A percentile compares a stretch with the other conserved stretches of the same genome.
phyloP scores from a whole-genome alignment of 78 protist genomes.

The Anaeramoeba flamelloides region DNA sequence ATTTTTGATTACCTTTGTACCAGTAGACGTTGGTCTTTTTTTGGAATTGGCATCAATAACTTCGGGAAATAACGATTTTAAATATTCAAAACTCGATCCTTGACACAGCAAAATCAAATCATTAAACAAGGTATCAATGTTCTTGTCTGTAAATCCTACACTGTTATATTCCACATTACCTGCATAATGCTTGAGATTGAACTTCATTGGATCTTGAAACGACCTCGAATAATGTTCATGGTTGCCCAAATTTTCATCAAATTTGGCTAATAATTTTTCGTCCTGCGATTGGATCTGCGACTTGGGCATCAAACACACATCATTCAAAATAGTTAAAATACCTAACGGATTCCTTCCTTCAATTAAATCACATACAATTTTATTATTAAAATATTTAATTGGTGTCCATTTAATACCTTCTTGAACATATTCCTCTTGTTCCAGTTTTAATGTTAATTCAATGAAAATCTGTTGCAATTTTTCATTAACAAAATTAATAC shows the following conservation, averaged over 20 bases:
- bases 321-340: neutral
- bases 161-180: neutral
- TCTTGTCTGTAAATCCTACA: neutral
- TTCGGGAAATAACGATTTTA: neutral
- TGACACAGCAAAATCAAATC: neutral
- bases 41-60: neutral
- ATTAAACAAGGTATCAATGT: neutral
- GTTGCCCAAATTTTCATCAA: neutral
- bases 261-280: neutral
- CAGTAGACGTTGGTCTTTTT: neutral
- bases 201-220: neutral
- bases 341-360: neutral
- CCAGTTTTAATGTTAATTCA: neutral
- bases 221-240: neutral
- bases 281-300: neutral
- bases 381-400: neutral
- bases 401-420: neutral
- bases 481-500: slow-evolving; percentile 1
- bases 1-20: neutral
- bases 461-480: slow-evolving; percentile 13
- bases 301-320: neutral
- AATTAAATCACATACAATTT: neutral
- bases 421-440: neutral
- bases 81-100: neutral
- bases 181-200: neutral